Conservation (phyloP, 1,284 basidiomycete species). For the Ceratobasidium sp. region DNA sequence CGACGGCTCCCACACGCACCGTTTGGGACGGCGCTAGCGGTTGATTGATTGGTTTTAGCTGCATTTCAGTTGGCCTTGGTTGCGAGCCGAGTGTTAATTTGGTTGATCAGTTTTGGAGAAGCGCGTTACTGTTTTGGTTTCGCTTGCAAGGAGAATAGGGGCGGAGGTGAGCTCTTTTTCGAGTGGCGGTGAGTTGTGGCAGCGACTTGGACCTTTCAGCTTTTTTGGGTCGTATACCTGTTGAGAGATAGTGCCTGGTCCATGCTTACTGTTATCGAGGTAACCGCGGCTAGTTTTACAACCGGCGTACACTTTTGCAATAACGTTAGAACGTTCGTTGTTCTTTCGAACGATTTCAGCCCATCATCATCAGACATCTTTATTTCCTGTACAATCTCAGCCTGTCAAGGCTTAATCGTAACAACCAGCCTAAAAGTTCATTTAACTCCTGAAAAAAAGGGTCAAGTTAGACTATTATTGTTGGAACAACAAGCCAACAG, state of each 20-base stretch:
- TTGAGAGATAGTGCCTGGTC: background rate
- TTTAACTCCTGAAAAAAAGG: too few relatives aligned
- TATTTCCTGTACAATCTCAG: too few relatives aligned
- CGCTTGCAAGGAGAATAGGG: too few relatives aligned
- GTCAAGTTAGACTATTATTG: too few relatives aligned
- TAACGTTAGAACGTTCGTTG: background rate
- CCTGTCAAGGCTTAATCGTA: too few relatives aligned
- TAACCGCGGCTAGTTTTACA: too few relatives aligned
- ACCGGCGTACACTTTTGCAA: background rate
- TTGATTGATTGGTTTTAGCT: slow-evolving; percentile 17
- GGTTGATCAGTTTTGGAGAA: background rate
- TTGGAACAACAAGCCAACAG: too few relatives aligned
- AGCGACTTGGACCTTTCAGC: background rate
- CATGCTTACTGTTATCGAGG: too few relatives aligned
- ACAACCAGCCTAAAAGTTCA: too few relatives aligned
- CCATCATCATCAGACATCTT: background rate
- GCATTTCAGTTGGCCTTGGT: too few relatives aligned
- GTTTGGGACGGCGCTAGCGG: background rate
- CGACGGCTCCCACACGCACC: background rate
- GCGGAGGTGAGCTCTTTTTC: too few relatives aligned
- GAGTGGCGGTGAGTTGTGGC: too few relatives aligned
- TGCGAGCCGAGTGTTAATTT: background rate
- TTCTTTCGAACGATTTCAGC: background rate
- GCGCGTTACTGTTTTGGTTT: background rate
- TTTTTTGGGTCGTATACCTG: background rate